Evolutionary conservation across 1,139 yeast genomes (phyloP).

Genomic region (Pichia sp.): DNA sequence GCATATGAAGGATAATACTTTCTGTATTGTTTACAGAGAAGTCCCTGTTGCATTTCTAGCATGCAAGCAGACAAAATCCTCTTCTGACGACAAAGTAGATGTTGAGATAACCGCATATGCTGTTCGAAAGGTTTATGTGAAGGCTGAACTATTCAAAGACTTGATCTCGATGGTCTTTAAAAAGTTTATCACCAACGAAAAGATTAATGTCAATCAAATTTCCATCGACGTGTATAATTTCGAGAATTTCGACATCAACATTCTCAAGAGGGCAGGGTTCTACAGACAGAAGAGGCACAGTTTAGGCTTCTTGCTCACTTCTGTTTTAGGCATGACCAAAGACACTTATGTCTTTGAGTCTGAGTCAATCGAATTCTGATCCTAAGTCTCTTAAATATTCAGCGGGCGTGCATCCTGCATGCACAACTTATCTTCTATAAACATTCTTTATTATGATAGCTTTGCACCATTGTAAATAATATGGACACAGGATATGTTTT

Average conservation of each 20-base stretch:
- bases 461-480: background rate
- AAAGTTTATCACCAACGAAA: constrained; percentile 14
- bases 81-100: constrained; percentile 25
- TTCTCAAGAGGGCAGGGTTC: constrained; percentile 37
- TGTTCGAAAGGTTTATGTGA: constrained; percentile 60
- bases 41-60: constrained; percentile 63
- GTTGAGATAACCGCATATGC: constrained; percentile 55
- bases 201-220: constrained; percentile 30
- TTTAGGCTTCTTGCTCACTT: constrained; percentile 14
- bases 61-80: constrained; percentile 32
- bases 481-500: too few relatives aligned
- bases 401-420: background rate
- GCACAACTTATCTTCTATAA: background rate
- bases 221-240: constrained; percentile 50
- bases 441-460: background rate
- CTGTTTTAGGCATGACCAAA: constrained; percentile 41
- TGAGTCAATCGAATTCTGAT: constrained; percentile 17
- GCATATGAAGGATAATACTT: constrained; percentile 45
- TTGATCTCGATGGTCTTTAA: constrained; percentile 35
- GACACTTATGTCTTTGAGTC: constrained; percentile 46
- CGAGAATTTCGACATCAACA: constrained; percentile 39
- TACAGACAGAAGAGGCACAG: constrained; percentile 6
- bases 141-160: constrained; percentile 59
- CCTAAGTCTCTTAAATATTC: background rate
- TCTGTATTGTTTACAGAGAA: constrained; percentile 54